Evolutionary conservation across 1,284 basidiomycete genomes (phyloP).

Genomic region (Melanopsichium pennsylvanicum): DNA sequence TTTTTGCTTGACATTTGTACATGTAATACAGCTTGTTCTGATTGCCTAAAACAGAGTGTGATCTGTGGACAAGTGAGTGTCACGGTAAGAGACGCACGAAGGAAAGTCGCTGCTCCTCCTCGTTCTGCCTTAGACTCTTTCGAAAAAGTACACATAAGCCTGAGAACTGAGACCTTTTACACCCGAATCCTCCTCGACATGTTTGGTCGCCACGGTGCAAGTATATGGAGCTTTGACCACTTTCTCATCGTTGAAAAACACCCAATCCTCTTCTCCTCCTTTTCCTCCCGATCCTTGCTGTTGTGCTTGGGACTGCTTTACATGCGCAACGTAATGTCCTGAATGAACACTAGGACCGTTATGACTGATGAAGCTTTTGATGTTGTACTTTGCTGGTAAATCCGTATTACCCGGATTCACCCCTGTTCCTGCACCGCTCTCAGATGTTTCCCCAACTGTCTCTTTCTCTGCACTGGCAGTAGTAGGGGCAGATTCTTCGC

Average conservation of each 20-base stretch:
- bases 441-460: slow-evolving; percentile 1
- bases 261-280: slow-evolving; percentile 42
- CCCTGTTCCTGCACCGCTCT: too few relatives aligned
- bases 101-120: too few relatives aligned
- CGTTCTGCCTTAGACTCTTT: slow-evolving; percentile 30
- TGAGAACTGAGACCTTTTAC: slow-evolving; percentile 36
- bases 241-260: slow-evolving; percentile 54
- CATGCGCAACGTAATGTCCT: slow-evolving; percentile 90
- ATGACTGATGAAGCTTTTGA: slow-evolving; percentile 95
- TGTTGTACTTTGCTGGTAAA: slow-evolving; percentile 79
- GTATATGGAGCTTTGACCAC: slow-evolving; percentile 46
- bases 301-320: too few relatives aligned
- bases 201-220: slow-evolving; percentile 3
- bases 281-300: too few relatives aligned
- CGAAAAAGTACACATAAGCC: slow-evolving; percentile 58
- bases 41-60: too few relatives aligned
- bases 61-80: too few relatives aligned
- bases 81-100: too few relatives aligned
- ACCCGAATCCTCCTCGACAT: slow-evolving; percentile 28
- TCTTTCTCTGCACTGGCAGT: slow-evolving; percentile 1
- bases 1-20: too few relatives aligned
- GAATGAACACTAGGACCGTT: slow-evolving; percentile 79
- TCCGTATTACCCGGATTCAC: slow-evolving; percentile 51
- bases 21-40: too few relatives aligned
- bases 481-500: slow-evolving; percentile 69